Evolutionary conservation across 148 eudicot species (phyloP), one percentile per base, ranked within the genome.

Genomic region (Tetragonia tetragonoides): DNA sequence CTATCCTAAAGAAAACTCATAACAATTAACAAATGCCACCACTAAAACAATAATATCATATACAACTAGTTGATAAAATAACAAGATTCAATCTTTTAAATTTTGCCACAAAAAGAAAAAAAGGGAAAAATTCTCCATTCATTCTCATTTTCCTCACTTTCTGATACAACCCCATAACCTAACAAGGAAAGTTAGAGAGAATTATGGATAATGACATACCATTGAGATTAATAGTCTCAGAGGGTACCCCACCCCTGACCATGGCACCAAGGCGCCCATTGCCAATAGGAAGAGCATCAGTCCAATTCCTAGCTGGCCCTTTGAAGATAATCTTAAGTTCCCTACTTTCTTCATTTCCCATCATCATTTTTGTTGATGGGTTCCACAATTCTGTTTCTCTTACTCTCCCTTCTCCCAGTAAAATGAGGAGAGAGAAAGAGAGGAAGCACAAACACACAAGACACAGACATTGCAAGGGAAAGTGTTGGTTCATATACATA

Each of bases 231-330:
- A 93, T 75, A 66, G 85, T 81, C 82, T 93, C 97, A 11, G 79
- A 74, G 4, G 64, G 71, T 54, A 93, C 87, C 5, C 85, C 90
- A 40, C 97, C 97, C 88, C 91, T 87, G 73, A 93, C 75, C 95
- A 91, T 93, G 54, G 92, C 95, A 74, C 97, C 97, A 66, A 93
- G 83, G 18, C 91, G 84, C 24, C 97, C 97, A 87, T 89, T 89
- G 4, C 97, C 95, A 69, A 91, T 85, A n/a, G 97, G 97, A 68
- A 91, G 79, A 70, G 92, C 97, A 79, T 93, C 95, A 74, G 97
- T 93, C 97, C 97, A 93, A 84, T 89, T 87, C 75, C 85, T 82
- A 4, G 97, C 95, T n/a, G 87, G 85, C 17, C 24, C 91, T 80
- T 68, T 77, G 56, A 88, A 91, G 40, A 79, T 69, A 49, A 93